Evolutionary conservation across 805 yeast genomes (phyloP), one percentile per base, ranked within the genome.

Genomic region (Hemisphaericaspora nanyangensis): DNA sequence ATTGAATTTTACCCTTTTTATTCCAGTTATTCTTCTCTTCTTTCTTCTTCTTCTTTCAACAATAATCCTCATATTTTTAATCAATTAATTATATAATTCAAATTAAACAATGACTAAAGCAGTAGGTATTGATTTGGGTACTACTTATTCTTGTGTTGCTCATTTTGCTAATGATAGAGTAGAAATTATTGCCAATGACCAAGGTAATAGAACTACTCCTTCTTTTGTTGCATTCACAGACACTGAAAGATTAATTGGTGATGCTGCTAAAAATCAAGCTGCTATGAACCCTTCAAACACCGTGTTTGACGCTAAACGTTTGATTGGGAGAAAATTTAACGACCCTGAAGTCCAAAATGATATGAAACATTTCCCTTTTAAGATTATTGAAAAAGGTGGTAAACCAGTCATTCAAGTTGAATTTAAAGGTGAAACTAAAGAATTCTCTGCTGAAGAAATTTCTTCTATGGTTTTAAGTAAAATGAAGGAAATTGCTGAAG

Each of bases 191-290:
- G 96, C 97, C 56, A 90, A 90, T 61, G 96, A 90, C 67, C 97
- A 91, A 74, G 98, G 98, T 76, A 90, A 91, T 78, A 85, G 97
- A 76, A 91, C 95, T 47, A 90, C 97, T 15, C 97, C 97, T 27
- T 89, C 97, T 26, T 90, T 85, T 63, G 97, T 91, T 47, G 96
- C 95, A 37, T 90, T 90, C 79, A 88, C 95, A 22, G 96, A 88
- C 61, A 77, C 90, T 29, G 98, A 91, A 73, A 84, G 96, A 72
- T 76, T 89, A 57, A 89, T 89, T 55, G 96, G 96, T 68, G 96
- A 89, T 70, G 95, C 97, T 53, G 98, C 97, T 45, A 91, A 91
- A 81, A 90, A 91, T 70, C 97, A 91, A 74, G 96, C 96, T 41
- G 96, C 97, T 50, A 85, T 90, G 82, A 91, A 91, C 73, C 97